Base-by-base conservation (phyloP, 1,284 basidiomycete species). In the Sporisorium sorghi region DNA sequence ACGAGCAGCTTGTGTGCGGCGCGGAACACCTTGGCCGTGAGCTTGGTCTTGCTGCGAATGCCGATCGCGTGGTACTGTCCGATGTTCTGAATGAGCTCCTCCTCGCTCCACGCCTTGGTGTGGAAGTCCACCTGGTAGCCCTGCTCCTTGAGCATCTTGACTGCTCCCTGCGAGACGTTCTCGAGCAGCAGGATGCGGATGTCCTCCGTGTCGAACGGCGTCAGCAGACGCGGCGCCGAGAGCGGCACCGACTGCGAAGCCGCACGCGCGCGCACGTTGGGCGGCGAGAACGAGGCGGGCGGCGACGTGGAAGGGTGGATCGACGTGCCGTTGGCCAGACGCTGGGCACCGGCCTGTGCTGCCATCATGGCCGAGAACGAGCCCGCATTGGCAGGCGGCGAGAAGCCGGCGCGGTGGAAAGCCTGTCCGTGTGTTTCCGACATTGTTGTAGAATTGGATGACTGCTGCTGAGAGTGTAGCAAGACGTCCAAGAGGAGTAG, bases 11-110 rank as follows among this genome's bases (percentile, higher is more conserved):
- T 79, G 62, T 65, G 66, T 0, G 78, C 73, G 4, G 73, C 71
- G 32, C 76, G 91, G 83, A 99, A 90, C 26, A 98, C 92, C 47
- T 90, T 90, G 61, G 91, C 89, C 2, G 96, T 98, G 77, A 99
- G 92, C 86, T 93, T 97, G 61, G 97, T 99, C 87, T 99, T 99
- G 87, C 91, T 93, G 57, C 96, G 90, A 85, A 99, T 99, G 72
- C 96, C 96, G 77, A 99, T 90, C 65, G 92, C 96, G 84, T 97
- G 93, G 87, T 98, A 99, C 5, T 89, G 87, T 56, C 91, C 90
- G 56, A 97, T 92, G 84, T 91, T 93, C 62, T 91, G 88, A 33
- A 97, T 86, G 65, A 99, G 92, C 87, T 99, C 95, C 44, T 92
- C 91, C 87, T 99, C 96, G 23, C 90, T 90, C 88, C 94, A 90